Evolutionary conservation across 495 filamentous ascomycete species (phyloP).

Genomic region (Aspergillus nidulans): DNA sequence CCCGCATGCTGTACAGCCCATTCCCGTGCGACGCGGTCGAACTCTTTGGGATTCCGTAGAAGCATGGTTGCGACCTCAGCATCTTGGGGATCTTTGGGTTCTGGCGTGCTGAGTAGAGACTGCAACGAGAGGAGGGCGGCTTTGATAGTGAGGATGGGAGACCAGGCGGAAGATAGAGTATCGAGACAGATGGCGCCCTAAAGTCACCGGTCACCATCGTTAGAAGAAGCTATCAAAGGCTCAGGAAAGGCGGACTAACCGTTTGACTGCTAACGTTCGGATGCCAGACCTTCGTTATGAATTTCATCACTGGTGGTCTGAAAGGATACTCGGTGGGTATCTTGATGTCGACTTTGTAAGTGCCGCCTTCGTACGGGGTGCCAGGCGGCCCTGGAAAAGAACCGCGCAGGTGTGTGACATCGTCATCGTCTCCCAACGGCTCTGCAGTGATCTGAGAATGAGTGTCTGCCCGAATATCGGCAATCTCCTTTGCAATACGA

Average conservation of each 20-base stretch:
- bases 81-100: conserved; percentile 96
- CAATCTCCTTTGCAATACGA: conserved; percentile 86
- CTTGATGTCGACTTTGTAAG: conserved; percentile 75
- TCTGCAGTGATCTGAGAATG: conserved; percentile 68
- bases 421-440: conserved; percentile 57
- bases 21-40: conserved; percentile 77
- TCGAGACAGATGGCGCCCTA: conserved; percentile 98
- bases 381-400: conserved; percentile 84
- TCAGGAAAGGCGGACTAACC: conserved; percentile 45
- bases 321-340: conserved; percentile 93
- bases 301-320: conserved; percentile 86
- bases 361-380: conserved; percentile 90
- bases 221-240: not conserved
- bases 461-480: conserved; percentile 75
- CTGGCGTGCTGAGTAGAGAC: conserved; percentile 85
- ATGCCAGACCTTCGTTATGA: conserved; percentile 96
- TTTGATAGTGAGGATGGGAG: conserved; percentile 93
- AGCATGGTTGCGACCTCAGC: conserved; percentile 94
- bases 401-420: conserved; percentile 81
- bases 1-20: conserved; percentile 85
- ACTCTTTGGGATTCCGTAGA: conserved; percentile 69
- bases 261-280: conserved; percentile 96
- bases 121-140: conserved; percentile 89
- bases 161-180: conserved; percentile 85
- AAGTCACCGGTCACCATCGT: not conserved